Evolutionary conservation across 495 filamentous ascomycete genomes (phyloP).

Genomic region (Daldinia decipiens): DNA sequence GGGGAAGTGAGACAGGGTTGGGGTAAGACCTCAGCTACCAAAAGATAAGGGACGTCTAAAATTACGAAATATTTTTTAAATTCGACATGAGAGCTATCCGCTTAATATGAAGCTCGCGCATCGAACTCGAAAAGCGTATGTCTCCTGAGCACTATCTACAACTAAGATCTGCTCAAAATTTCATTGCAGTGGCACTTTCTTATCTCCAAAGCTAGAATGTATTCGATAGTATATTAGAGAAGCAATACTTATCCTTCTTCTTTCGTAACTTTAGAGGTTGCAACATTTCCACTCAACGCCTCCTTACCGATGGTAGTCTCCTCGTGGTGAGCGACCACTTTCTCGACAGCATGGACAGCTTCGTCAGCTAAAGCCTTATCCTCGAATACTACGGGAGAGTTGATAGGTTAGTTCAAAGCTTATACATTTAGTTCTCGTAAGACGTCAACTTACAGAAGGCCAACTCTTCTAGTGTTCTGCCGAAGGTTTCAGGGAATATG

Average conservation of each 20-base stretch:
- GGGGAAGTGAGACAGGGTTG: not conserved
- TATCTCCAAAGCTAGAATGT: not conserved
- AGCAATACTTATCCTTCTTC: slow-evolving; percentile 10
- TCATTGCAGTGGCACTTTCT: too few relatives aligned
- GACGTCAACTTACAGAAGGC: slow-evolving; percentile 64
- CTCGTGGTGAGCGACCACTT: slow-evolving; percentile 50
- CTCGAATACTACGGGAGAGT: slow-evolving; percentile 53
- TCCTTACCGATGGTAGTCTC: slow-evolving; percentile 9
- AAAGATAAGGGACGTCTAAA: slow-evolving; percentile 7
- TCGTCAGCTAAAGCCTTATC: slow-evolving; percentile 54
- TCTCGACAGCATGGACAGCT: slow-evolving; percentile 53
- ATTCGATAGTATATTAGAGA: not conserved
- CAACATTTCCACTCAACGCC: not conserved
- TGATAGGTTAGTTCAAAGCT: slow-evolving; percentile 13
- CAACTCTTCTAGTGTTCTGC: slow-evolving; percentile 71
- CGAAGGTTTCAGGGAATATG: slow-evolving; percentile 71
- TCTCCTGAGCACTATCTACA: not conserved
- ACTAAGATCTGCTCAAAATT: not conserved
- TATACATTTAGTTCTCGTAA: not conserved
- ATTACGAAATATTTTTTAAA: too few relatives aligned
- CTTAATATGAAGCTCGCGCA: not conserved
- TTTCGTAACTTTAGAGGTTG: slow-evolving; percentile 6
- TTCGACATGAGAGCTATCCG: slow-evolving; percentile 1
- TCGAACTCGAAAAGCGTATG: too few relatives aligned
- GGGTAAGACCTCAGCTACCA: slow-evolving; percentile 7